Base-by-base conservation (phyloP, 768 basidiomycete genomes). In the Pilatotrama ljubarskyi region DNA sequence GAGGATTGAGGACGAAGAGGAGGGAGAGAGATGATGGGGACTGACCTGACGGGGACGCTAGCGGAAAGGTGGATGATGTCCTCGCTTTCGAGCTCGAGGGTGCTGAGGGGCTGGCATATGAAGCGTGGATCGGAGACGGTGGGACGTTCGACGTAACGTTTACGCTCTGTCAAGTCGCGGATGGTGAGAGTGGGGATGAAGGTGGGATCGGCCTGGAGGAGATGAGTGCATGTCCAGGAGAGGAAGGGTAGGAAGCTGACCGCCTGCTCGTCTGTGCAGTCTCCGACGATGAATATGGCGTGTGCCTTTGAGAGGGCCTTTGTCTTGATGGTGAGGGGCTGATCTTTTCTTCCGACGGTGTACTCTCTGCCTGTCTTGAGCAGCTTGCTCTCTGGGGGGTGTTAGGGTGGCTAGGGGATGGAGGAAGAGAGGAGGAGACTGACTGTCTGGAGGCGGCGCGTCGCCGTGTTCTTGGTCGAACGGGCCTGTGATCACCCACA, bases 271-370 rank as follows among this genome's bases (percentile, higher is more conserved):
- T 68, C 63, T 1, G 80, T 72, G 54, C 78, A 87, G 3, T 73
- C 62, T 1, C 78, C 85, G 3, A 91, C 84, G 5, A 74, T 72
- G 55, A 92, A 81, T 48, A 77, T 72, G 48, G 82, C 84, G 62
- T 89, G 85, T 20, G 82, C 74, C 26, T 79, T 77, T 0, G 90
- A 91, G 46, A 93, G 78, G 68, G 83, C 86, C 67, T 84, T 85
- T 73, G 77, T 79, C 59, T 80, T 80, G 46, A 91, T 73, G 4
- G 77, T 26, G 1, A 92, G 73, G 0, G 76, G 75, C 8, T 73
- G 72, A 1, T 78, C 82, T 70, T 82, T 87, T 41, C 90, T 77
- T 15, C 88, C 88, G 0, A 91, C 64, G 0, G 66, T 37, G 57
- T 89, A 85, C 13, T 75, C 75, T 37, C 72, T 78, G 15, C 81